Evolutionary conservation across 441 rosid genomes (phyloP), one percentile per base, ranked within the genome.

Genomic region (Theobroma grandiflorum): DNA sequence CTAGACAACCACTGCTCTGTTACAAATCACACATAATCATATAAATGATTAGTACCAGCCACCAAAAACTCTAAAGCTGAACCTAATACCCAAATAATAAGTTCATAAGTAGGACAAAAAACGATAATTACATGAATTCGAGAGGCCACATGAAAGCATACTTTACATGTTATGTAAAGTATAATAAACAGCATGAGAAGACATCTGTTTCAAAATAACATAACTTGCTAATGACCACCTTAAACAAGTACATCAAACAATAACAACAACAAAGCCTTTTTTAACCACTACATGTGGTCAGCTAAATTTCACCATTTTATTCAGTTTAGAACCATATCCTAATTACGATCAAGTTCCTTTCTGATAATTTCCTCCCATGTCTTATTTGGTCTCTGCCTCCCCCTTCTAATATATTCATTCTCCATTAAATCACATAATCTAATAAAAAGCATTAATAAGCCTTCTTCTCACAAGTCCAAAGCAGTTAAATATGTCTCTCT

Each of bases 1-100:
- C 92, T 84, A 91, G 80, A 75, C 93, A 90, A 83, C 91, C 90
- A 88, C 97, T 95, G 98, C 87, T 86, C 95, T 90, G 96, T 93
- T 87, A 84, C 93, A 91, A 93, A 87, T 80, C 87, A 84, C 79
- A 84, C 74, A 81, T 79, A 84, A 68, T 83, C 83, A 84, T 83
- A 82, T 74, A 80, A 81, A 75, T 83, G 85, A 77, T 64, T 15
- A 79, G 81, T 65, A 72, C 50, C 70, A 78, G 37, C n/a, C 62
- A 53, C 69, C 79, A 70, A 62, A 67, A 43, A 31, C 72, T 52
- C 35, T 9, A 31, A 31, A 52, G 9, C 37, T 12, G n/a, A 43
- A 15, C 49, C 45, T 4, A 20, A 53, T 50, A 37, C 18, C 15
- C 22, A 33, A 12, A 33, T 31, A n/a, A 8, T 69, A 58, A 42